A percentile compares a stretch with the other conserved stretches of the same genome.
Conservation (phyloP, 345 rosid species). For the Eucalyptus microcorys region DNA sequence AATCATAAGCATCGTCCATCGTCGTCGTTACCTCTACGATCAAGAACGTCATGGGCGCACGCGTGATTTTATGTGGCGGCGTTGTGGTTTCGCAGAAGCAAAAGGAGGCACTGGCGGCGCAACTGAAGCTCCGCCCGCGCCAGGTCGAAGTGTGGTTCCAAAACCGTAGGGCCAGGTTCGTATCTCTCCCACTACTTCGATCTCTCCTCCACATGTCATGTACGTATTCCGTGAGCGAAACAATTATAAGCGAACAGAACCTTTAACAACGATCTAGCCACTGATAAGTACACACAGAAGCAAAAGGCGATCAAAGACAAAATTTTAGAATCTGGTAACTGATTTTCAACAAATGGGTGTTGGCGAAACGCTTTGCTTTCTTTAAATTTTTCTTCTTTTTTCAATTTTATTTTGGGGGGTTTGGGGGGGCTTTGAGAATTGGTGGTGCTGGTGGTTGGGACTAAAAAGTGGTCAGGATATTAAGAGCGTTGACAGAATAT, state of each 20-base stretch:
- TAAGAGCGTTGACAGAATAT: background rate
- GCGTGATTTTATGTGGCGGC: background rate
- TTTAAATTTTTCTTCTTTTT: background rate
- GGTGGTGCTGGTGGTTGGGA: background rate
- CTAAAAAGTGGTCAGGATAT: background rate
- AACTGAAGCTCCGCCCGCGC: conserved; percentile 75
- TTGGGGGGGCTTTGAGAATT: background rate
- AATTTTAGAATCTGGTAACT: background rate
- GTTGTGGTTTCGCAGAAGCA: conserved; percentile 50
- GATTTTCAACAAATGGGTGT: background rate
- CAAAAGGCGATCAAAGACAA: background rate
- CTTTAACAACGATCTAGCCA: background rate
- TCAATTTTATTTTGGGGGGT: background rate
- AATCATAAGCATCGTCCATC: background rate
- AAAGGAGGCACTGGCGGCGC: conserved; percentile 75
- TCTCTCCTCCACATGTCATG: background rate
- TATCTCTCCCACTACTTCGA: background rate
- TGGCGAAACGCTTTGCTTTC: background rate
- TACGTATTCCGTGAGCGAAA: background rate
- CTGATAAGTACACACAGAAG: background rate
- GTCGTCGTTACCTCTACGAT: background rate
- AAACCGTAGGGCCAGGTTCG: conserved; percentile 98
- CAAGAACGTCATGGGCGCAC: background rate
- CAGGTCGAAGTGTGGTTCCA: conserved; percentile 99
- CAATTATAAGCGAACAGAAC: background rate